Evolutionary conservation across 2,329 filamentous ascomycete genomes (phyloP).

Genomic region (Monilinia aucupariae): DNA sequence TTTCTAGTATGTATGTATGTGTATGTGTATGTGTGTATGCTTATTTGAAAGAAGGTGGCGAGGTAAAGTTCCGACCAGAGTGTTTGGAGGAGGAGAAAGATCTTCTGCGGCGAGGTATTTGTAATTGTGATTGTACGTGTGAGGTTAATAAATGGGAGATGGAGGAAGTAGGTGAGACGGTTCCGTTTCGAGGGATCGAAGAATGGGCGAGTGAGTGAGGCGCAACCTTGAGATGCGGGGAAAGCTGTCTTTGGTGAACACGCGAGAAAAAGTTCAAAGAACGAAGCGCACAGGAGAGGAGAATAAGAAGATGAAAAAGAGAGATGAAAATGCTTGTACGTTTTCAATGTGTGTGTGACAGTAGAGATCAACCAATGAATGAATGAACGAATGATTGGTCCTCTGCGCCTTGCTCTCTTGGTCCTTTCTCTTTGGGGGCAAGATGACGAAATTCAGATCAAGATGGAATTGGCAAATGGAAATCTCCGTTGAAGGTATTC

Average conservation of each 20-base stretch:
- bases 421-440: neutral
- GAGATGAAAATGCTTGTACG: neutral
- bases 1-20: neutral
- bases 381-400: neutral
- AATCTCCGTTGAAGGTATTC: constrained; percentile 11
- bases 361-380: neutral
- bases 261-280: constrained; percentile 16
- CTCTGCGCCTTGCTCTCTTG: neutral
- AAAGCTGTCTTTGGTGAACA: constrained; percentile 16
- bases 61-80: neutral
- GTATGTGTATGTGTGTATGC: neutral
- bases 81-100: neutral
- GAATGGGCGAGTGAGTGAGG: constrained; percentile 13
- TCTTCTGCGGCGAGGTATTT: constrained; percentile 4
- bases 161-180: neutral
- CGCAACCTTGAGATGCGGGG: constrained; percentile 16
- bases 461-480: neutral
- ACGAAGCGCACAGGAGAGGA: neutral
- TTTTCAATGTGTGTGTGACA: constrained; percentile 2
- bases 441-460: neutral
- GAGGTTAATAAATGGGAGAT: too few species aligned
- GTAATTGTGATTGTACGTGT: neutral
- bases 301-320: neutral
- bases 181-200: constrained; percentile 12
- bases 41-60: constrained; percentile 1